Evolutionary conservation across 441 rosid species (phyloP), one percentile per base, ranked within the genome.

Genomic region (Populus tomentosa): DNA sequence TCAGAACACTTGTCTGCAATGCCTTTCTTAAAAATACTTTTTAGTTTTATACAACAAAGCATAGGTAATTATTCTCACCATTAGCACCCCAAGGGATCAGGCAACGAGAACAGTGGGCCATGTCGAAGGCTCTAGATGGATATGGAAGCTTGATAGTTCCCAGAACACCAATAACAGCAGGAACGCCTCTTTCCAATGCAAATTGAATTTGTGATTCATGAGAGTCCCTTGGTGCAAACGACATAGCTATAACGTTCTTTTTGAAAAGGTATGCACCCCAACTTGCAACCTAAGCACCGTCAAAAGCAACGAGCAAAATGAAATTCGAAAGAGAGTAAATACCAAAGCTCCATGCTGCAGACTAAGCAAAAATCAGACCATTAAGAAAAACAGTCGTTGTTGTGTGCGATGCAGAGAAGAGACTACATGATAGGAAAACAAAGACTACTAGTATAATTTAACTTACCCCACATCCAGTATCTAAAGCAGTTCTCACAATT

Each of bases 141-240:
- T 90, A 96, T 2, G 98, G 98, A 81, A 91, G 77, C 85, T 89
- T 94, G 69, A 92, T 91, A 50, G 98, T 89, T 38, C 99, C 99
- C 56, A 95, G 97, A 78, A 95, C 97, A 80, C 97, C 99, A 69
- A 95, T 89, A 81, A 95, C 88, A 72, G 99, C 99, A 8, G 99
- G 97, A 46, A 95, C 99, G 79, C 99, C 99, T 82, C 99, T 89
- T 85, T 95, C 99, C 13, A 95, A 83, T 24, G 97, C 98, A 86
- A 95, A 96, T 33, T 96, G 98, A 32, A 96, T 98, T 82, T 96
- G 99, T 10, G 99, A 97, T 83, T 96, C 99, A 62, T 96, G 99
- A 10, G 95, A 90, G 78, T 96, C 99, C 84, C 98, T 89, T 33
- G 99, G 99, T 35, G 99, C 99, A 69, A 95, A 95, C 6, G 99